These are phyloP conservation scores for Syzygium aromaticum DNA, from an alignment of 345 rosid genomes.

Conservation along the genomic window DNA sequence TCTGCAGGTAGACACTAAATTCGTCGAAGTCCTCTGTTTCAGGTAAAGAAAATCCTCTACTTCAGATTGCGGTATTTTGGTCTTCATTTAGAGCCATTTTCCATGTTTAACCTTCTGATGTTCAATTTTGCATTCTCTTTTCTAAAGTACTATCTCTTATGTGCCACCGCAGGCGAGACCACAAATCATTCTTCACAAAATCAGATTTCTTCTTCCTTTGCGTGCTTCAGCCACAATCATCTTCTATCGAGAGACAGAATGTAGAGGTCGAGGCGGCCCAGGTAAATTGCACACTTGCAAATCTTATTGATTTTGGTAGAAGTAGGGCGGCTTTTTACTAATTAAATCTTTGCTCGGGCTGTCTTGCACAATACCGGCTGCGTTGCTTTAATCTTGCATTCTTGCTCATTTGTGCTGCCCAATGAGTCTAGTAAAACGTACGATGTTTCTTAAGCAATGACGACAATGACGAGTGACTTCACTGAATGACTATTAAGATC, in stretches of 20 bases:
- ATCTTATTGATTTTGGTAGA: background rate
- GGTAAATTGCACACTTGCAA: conserved; percentile 4
- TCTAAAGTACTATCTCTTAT: background rate
- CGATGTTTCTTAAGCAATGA: background rate
- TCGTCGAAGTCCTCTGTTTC: conserved; percentile 27
- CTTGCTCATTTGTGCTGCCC: background rate
- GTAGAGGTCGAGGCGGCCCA: conserved; percentile 24
- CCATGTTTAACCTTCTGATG: background rate
- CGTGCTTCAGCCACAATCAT: conserved; percentile 21
- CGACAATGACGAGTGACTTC: background rate
- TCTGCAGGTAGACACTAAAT: conserved; percentile 27
- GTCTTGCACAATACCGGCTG: fast-evolving
- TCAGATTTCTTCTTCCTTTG: conserved; percentile 33
- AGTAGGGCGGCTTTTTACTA: too few relatives aligned
- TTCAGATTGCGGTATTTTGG: background rate
- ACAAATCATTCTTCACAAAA: conserved; percentile 18
- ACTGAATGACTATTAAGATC: background rate
- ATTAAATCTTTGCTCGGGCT: background rate
- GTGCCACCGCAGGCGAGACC: conserved; percentile 20
- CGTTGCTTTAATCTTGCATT: too few relatives aligned
- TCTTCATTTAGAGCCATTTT: background rate
- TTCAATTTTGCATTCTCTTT: background rate
- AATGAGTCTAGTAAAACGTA: too few relatives aligned
- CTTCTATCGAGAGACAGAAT: conserved; percentile 20
- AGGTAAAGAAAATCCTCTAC: conserved; percentile 10